Percentiles rank a stretch among this genome's conserved stretches.
These are phyloP conservation scores for Saccharomycopsis guyanensis DNA, from an alignment of 805 yeast genomes.

Conservation along the genomic window DNA sequence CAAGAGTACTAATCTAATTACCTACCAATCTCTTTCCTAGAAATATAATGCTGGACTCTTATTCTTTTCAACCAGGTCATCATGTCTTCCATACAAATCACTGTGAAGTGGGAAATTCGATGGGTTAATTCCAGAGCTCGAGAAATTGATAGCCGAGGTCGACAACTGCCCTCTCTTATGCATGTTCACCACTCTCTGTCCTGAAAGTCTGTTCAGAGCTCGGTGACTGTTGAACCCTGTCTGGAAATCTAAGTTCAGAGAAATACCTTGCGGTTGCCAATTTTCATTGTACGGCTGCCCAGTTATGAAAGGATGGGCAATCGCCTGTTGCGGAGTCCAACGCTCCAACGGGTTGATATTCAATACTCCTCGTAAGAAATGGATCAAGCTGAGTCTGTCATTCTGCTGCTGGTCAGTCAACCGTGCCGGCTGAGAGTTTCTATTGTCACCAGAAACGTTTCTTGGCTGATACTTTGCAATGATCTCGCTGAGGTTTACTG, in stretches of 20 bases:
- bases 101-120: not conserved
- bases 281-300: conserved; percentile 45
- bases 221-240: not conserved
- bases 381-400: conserved; percentile 64
- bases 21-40: too few species aligned
- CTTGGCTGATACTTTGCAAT: conserved; percentile 58
- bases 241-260: conserved; percentile 3
- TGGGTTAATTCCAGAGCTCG: not conserved
- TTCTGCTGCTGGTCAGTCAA: conserved; percentile 61
- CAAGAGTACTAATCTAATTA: too few species aligned
- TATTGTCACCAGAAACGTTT: conserved; percentile 39
- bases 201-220: not conserved
- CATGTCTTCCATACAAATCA: not conserved
- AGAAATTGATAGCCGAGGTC: conserved; percentile 13
- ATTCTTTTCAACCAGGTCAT: not conserved
- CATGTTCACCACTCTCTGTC: conserved; percentile 2
- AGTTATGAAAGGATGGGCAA: conserved; percentile 82
- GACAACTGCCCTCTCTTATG: conserved; percentile 19
- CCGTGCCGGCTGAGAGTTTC: conserved; percentile 31
- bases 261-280: conserved; percentile 45
- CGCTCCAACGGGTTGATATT: conserved; percentile 88
- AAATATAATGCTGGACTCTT: not conserved
- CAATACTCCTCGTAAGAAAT: conserved; percentile 70
- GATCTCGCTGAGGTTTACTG: conserved; percentile 59
- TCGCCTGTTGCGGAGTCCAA: conserved; percentile 95